Percentiles rank a stretch among this genome's conserved stretches.
phyloP scores from a whole-genome alignment of 2,329 filamentous ascomycete species.

The Rhinocladiella mackenziei region DNA sequence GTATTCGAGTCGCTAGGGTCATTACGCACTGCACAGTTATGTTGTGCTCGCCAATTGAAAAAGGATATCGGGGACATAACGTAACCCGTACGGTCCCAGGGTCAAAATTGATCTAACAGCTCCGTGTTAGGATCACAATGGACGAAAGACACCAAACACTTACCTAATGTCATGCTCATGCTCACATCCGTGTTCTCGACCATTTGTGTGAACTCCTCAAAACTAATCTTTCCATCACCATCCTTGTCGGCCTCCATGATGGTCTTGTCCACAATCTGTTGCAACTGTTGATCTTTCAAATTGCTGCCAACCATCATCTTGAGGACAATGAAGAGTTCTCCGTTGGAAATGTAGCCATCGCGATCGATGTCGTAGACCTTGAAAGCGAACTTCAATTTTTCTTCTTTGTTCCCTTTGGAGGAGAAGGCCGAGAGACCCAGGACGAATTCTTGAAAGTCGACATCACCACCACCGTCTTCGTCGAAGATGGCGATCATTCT shows the following conservation, averaged over 20 bases:
- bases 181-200: constrained; percentile 83
- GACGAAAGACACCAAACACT: constrained; percentile 26
- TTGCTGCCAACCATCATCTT: constrained; percentile 99
- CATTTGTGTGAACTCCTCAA: constrained; percentile 98
- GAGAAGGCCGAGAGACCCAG: constrained; percentile 92
- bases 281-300: constrained; percentile 95
- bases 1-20: constrained; percentile 2
- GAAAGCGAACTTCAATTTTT: constrained; percentile 96
- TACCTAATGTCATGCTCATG: constrained; percentile 65
- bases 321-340: constrained; percentile 96
- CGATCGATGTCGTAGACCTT: constrained; percentile 99
- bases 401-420: constrained; percentile 97
- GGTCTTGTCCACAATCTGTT: constrained; percentile 99
- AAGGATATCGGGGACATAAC: not conserved
- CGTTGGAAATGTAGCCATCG: constrained; percentile 97
- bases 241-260: constrained; percentile 99
- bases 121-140: not conserved
- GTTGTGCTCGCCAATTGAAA: not conserved
- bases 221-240: constrained; percentile 95
- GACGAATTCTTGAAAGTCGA: constrained; percentile 98
- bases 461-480: constrained; percentile 94
- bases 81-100: not conserved
- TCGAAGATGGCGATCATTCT: constrained; percentile 99
- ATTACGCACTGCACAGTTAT: constrained; percentile 6
- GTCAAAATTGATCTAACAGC: constrained; percentile 24